Evolutionary conservation across 139 green algal species (phyloP).

Genomic region (Diplosphaera chodatii): DNA sequence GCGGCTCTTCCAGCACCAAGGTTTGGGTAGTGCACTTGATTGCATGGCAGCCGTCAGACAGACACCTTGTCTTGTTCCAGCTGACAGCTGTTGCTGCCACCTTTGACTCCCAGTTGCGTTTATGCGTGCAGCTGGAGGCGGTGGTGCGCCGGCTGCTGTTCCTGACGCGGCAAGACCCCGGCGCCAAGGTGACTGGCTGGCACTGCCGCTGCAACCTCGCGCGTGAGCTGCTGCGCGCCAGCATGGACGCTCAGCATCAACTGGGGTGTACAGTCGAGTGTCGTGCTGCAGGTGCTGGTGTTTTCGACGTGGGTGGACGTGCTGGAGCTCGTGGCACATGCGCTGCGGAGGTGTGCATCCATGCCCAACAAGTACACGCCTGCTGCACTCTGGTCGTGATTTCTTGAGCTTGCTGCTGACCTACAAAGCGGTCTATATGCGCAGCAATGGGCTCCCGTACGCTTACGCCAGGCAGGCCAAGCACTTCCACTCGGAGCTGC

Average conservation of each 20-base stretch:
- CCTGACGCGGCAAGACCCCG: conserved; percentile 28
- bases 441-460: conserved; percentile 43
- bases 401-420: too few species aligned
- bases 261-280: background rate
- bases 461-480: conserved; percentile 29
- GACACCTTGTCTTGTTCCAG: too few species aligned
- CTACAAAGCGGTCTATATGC: too few species aligned
- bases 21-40: conserved; percentile 5
- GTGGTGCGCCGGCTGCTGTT: conserved; percentile 62
- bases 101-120: too few species aligned
- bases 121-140: conserved; percentile 53
- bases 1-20: conserved; percentile 76
- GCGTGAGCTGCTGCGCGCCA: too few species aligned
- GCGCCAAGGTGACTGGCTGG: conserved; percentile 23
- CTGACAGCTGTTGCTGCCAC: background rate
- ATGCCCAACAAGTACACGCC: too few species aligned
- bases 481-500: conserved; percentile 46
- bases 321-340: conserved; percentile 62
- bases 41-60: background rate
- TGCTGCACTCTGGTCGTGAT: too few species aligned
- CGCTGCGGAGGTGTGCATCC: too few species aligned
- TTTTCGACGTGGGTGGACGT: conserved; percentile 78
- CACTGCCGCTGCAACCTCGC: too few species aligned
- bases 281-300: conserved; percentile 43
- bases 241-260: too few species aligned